Evolutionary conservation across 345 rosid genomes (phyloP), one percentile per base, ranked within the genome.

Genomic region (Pistacia vera): DNA sequence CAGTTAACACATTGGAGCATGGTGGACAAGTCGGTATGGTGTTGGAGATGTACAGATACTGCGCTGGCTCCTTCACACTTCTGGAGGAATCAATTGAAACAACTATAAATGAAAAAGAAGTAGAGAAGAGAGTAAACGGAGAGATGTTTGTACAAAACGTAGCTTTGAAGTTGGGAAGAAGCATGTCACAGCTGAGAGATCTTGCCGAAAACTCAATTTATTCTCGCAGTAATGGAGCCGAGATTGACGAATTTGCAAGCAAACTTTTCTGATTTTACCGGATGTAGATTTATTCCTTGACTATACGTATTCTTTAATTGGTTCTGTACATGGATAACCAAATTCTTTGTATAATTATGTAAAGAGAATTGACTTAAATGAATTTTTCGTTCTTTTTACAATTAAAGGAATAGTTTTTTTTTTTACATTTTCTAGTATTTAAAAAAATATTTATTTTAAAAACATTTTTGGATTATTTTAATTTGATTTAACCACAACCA

Each of bases 1-100:
- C 72, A 2, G 85, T 88, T 3, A 86, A 82, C 55, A 71, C 81
- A 1, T 67, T 88, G 0, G 88, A 88, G 78, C 91, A 88, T 13
- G 88, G 84, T 1, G 85, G 75, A 8, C 91, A 88, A 67, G 82
- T 86, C 2, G 89, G 91, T 8, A 88, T 84, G 91, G 88, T 86
- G 74, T 56, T 88, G 22, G 91, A 88, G 73, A 84, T 88, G 86
- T 86, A 88, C 70, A 81, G 91, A 57, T 82, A 84, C 79, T 77
- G 79, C 60, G 82, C 85, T 5, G 91, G 89, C 11, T 82, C 73
- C 79, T 81, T 88, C 41, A 9, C 55, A 3, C 78, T 79, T 5
- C 6, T 81, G 80, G 86, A 77, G 68, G 86, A 81, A 62, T 74
- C 82, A 0, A 79, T 88, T 3, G 81, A 81, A 28, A 60, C 80